Conservation (phyloP, 768 basidiomycete species). For the Russula sp. region DNA sequence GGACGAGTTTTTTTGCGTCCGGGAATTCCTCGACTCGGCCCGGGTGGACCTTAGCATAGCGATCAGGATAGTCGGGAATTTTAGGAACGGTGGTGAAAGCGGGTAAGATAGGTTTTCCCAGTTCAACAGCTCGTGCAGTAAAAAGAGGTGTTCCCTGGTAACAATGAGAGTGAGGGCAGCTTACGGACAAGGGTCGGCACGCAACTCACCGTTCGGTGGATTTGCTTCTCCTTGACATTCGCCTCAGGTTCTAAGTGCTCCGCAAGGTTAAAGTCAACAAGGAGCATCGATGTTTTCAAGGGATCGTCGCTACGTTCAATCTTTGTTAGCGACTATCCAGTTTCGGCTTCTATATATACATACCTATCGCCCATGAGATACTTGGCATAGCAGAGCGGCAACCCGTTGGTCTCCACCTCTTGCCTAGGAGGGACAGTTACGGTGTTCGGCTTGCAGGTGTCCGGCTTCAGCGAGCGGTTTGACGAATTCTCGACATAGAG, state of each 20-base stretch:
- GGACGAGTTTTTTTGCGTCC: no score
- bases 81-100: neutral
- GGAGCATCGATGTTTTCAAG: slow-evolving; percentile 11
- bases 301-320: slow-evolving; percentile 8
- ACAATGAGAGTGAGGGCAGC: neutral
- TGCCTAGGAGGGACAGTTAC: no score
- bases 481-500: slow-evolving; percentile 2
- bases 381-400: slow-evolving; percentile 7
- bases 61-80: no score
- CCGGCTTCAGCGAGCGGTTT: neutral
- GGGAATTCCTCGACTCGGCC: no score
- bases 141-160: slow-evolving; percentile 7
- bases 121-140: slow-evolving; percentile 6
- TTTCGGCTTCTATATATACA: slow-evolving; percentile 7
- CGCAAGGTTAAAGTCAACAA: slow-evolving; percentile 11
- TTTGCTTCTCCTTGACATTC: neutral
- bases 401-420: neutral
- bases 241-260: neutral
- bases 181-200: neutral
- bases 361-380: slow-evolving; percentile 1
- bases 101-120: neutral
- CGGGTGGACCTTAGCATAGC: no score
- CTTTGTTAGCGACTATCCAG: slow-evolving; percentile 9
- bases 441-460: no score
- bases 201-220: slow-evolving; percentile 4